Conservation (phyloP, 179 eudicot genomes). For the Beta macrorhiza region DNA sequence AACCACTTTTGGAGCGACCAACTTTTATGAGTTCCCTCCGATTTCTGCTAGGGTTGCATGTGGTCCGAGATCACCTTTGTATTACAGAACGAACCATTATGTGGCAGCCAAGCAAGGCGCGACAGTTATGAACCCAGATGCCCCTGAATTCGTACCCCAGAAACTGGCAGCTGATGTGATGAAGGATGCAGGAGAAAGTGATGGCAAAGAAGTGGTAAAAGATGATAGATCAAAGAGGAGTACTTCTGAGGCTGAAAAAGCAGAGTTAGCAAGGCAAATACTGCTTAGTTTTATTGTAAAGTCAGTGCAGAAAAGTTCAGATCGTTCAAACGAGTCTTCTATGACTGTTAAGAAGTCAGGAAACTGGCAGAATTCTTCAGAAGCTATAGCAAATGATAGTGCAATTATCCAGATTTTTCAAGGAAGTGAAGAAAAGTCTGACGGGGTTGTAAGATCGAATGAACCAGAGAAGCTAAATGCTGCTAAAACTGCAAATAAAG, state of each 20-base stretch:
- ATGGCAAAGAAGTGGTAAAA: slow-evolving; percentile 40
- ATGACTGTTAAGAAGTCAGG: slow-evolving; percentile 44
- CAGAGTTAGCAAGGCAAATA: slow-evolving; percentile 92
- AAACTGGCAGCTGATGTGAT: slow-evolving; percentile 29
- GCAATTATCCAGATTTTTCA: slow-evolving; percentile 67
- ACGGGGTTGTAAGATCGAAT: slow-evolving; percentile 25
- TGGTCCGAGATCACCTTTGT: slow-evolving; percentile 88
- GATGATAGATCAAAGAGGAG: slow-evolving; percentile 50
- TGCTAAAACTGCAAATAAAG: slow-evolving; percentile 35
- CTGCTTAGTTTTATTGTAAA: slow-evolving; percentile 91
- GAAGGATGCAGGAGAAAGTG: slow-evolving; percentile 27
- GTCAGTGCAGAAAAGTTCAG: slow-evolving; percentile 67
- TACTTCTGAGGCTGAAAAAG: slow-evolving; percentile 70
- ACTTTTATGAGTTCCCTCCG: slow-evolving; percentile 78
- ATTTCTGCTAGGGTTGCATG: slow-evolving; percentile 87
- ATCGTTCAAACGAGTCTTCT: slow-evolving; percentile 33
- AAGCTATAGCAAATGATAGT: slow-evolving; percentile 80
- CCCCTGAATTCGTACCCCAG: slow-evolving; percentile 89
- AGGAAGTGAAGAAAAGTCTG: slow-evolving; percentile 59
- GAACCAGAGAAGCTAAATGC: slow-evolving; percentile 31
- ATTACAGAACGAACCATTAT: slow-evolving; percentile 53
- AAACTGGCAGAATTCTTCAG: slow-evolving; percentile 49
- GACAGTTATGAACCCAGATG: slow-evolving; percentile 85
- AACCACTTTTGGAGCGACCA: slow-evolving; percentile 37
- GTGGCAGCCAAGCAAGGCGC: slow-evolving; percentile 49